phyloP scores from a whole-genome alignment of 106 monocot genomes.

The Posidonia australis region DNA sequence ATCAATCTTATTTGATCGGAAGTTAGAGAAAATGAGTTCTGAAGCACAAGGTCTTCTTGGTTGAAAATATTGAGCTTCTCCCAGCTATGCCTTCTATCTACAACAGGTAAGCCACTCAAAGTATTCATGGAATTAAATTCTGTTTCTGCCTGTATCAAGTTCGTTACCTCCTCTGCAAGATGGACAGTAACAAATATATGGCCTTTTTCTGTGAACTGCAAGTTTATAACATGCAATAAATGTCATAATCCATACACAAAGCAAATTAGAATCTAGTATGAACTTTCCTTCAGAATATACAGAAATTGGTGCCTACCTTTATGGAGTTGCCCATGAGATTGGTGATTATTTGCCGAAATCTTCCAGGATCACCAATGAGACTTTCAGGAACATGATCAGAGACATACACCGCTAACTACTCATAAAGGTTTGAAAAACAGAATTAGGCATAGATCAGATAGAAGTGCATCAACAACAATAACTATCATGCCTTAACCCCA shows the following conservation, averaged over 20 bases:
- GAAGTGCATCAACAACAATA: not conserved
- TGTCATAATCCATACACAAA: not conserved
- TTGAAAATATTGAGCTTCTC: constrained; percentile 41
- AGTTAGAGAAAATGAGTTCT: constrained; percentile 16
- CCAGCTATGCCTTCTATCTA: constrained; percentile 57
- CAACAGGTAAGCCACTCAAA: constrained; percentile 68
- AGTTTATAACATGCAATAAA: not conserved
- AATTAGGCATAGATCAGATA: not conserved
- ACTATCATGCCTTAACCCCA: too few species aligned
- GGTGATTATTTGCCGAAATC: constrained; percentile 89
- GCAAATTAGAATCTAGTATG: not conserved
- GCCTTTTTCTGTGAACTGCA: constrained; percentile 95
- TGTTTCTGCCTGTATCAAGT: constrained; percentile 35
- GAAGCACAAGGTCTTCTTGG: constrained; percentile 22
- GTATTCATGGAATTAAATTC: constrained; percentile 27
- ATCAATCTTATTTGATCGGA: constrained; percentile 67
- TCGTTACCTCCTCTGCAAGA: constrained; percentile 65
- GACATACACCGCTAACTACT: constrained; percentile 80
- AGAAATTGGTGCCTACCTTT: constrained; percentile 45
- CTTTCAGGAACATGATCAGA: constrained; percentile 78
- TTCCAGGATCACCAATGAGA: constrained; percentile 79
- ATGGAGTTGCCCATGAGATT: constrained; percentile 98
- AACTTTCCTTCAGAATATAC: not conserved
- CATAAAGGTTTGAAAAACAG: not conserved
- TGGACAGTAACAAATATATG: constrained; percentile 88